phyloP scores from a whole-genome alignment of 306 rosid species.

The Pyrus pyrifolia region DNA sequence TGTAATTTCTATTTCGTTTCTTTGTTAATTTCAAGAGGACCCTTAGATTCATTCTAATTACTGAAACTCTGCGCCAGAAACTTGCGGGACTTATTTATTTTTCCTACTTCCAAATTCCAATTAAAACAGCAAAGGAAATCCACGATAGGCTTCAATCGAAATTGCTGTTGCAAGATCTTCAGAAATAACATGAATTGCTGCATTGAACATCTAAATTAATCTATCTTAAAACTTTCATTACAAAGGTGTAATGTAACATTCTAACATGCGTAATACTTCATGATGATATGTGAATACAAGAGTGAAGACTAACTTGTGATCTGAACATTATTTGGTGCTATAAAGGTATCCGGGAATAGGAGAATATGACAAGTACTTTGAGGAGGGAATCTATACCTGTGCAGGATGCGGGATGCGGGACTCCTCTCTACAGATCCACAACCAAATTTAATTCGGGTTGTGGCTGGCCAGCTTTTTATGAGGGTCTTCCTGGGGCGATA shows the following conservation, averaged over 20 bases:
- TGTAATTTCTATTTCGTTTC: background rate
- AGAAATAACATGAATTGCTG: background rate
- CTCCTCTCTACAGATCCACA: slow-evolving; percentile 50
- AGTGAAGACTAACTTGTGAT: background rate
- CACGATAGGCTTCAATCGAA: background rate
- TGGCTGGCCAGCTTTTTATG: slow-evolving; percentile 81
- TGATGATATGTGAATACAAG: background rate
- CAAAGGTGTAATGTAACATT: background rate
- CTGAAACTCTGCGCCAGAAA: background rate
- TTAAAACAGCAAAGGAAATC: background rate
- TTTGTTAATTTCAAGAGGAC: background rate
- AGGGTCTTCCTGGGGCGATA: slow-evolving; percentile 80
- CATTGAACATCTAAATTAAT: background rate
- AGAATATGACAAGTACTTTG: slow-evolving; percentile 59
- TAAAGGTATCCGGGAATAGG: slow-evolving; percentile 73
- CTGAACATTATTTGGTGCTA: slow-evolving; percentile 1
- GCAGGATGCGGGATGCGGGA: slow-evolving; percentile 58
- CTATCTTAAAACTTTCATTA: background rate
- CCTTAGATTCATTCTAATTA: background rate
- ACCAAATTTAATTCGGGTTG: slow-evolving; percentile 72
- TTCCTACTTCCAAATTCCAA: background rate
- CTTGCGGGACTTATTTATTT: background rate
- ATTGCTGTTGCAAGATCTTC: background rate
- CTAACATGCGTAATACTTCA: background rate
- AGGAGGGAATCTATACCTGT: slow-evolving; percentile 68